Evolutionary conservation across 257 asterid genomes (phyloP).

Genomic region (Solanum microdontum): DNA sequence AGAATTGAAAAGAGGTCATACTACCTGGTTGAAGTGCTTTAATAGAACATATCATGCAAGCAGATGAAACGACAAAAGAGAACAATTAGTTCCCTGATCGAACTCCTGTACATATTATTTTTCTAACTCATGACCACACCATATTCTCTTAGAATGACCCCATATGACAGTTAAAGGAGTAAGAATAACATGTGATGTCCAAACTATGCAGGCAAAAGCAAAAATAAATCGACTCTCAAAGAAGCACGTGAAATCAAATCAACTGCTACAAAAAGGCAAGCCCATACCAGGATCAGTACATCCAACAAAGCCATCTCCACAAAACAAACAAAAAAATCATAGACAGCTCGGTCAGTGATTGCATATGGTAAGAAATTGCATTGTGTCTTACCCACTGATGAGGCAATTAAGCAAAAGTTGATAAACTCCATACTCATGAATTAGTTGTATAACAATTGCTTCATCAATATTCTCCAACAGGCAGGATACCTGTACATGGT

Average conservation of each 20-base stretch:
- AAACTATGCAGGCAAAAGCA: not conserved
- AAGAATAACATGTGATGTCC: not conserved
- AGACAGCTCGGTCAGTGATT: not conserved
- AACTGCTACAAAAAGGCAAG: not conserved
- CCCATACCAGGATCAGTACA: not conserved
- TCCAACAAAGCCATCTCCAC: not conserved
- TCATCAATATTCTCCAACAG: conserved; percentile 57
- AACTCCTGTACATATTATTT: not conserved
- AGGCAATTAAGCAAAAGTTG: conserved; percentile 81
- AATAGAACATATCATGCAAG: not conserved
- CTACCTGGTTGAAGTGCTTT: not conserved
- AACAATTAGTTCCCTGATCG: not conserved
- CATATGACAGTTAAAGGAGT: not conserved
- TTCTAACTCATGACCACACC: not conserved
- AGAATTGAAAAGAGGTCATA: not conserved
- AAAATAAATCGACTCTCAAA: not conserved
- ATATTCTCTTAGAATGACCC: not conserved
- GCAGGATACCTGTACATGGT: conserved; percentile 47
- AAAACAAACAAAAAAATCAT: not conserved
- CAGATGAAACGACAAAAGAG: not conserved
- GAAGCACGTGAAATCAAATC: not conserved
- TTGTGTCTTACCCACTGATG: conserved; percentile 56
- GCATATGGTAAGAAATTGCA: not conserved
- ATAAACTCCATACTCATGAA: conserved; percentile 46
- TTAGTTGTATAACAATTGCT: conserved; percentile 34